Evolutionary conservation across 225 moss, liverwort and hornwort genomes (phyloP).

Genomic region (Pseudoscleropodium purum): DNA sequence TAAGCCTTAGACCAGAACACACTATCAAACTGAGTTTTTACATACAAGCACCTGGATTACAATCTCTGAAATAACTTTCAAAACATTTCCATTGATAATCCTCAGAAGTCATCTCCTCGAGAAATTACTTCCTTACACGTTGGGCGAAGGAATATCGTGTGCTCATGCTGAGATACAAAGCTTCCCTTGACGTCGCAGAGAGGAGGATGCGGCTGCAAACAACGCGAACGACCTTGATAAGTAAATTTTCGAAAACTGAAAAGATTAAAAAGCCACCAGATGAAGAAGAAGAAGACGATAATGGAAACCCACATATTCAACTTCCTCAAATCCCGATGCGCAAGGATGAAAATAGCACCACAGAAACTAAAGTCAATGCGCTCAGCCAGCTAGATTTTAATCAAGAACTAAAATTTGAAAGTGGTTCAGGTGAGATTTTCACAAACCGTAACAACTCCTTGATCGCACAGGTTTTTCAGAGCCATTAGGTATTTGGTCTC

Average conservation of each 20-base stretch:
- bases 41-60: not conserved
- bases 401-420: not conserved
- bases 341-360: not conserved
- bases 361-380: not conserved
- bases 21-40: not conserved
- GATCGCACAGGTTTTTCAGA: conserved; percentile 85
- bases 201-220: conserved; percentile 57
- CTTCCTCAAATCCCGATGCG: not conserved
- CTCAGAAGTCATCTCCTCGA: conserved; percentile 58
- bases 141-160: conserved; percentile 69
- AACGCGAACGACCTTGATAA: not conserved
- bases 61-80: not conserved
- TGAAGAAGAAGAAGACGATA: not conserved
- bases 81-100: not conserved
- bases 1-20: not conserved
- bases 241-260: not conserved
- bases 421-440: not conserved
- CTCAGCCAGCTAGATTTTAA: not conserved
- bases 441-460: conserved; percentile 72
- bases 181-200: conserved; percentile 76
- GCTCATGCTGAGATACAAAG: conserved; percentile 72
- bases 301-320: not conserved
- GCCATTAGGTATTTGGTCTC: conserved; percentile 93
- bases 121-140: conserved; percentile 87
- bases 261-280: not conserved